Conservation (phyloP, 257 asterid genomes). For the Przewalskia tangutica region DNA sequence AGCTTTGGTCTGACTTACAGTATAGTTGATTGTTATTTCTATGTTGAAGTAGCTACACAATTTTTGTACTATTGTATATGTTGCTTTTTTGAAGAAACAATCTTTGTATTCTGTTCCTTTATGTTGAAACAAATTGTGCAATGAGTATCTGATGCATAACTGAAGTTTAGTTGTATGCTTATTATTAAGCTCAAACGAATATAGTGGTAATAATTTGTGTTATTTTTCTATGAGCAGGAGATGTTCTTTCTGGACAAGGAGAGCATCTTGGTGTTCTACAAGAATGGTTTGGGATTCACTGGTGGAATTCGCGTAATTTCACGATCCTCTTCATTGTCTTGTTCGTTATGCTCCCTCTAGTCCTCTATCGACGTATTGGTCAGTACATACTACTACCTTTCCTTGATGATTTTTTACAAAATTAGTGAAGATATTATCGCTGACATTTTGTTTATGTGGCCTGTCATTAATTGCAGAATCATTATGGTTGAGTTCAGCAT, state of each 20-base stretch:
- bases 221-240: slow-evolving; percentile 40
- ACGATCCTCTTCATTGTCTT: slow-evolving; percentile 51
- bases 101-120: neutral
- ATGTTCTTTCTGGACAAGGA: slow-evolving; percentile 84
- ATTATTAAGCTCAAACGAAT: neutral
- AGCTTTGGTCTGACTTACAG: neutral
- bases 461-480: slow-evolving; percentile 53
- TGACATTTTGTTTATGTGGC: neutral
- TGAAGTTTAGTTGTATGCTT: neutral
- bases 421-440: neutral
- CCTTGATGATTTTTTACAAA: neutral
- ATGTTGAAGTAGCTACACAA: neutral
- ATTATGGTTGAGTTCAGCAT: slow-evolving; percentile 56
- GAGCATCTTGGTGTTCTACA: slow-evolving; percentile 73
- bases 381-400: neutral
- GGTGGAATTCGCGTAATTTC: slow-evolving; percentile 86
- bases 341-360: slow-evolving; percentile 66
- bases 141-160: neutral
- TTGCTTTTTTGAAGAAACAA: neutral
- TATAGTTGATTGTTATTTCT: neutral
- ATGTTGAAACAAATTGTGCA: neutral
- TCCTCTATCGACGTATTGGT: slow-evolving; percentile 83
- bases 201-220: neutral
- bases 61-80: neutral
- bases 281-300: slow-evolving; percentile 85